Percentiles rank a stretch among this genome's conserved stretches.
Conservation (phyloP, 2,329 filamentous ascomycete genomes). For the Neofusicoccum parvum region DNA sequence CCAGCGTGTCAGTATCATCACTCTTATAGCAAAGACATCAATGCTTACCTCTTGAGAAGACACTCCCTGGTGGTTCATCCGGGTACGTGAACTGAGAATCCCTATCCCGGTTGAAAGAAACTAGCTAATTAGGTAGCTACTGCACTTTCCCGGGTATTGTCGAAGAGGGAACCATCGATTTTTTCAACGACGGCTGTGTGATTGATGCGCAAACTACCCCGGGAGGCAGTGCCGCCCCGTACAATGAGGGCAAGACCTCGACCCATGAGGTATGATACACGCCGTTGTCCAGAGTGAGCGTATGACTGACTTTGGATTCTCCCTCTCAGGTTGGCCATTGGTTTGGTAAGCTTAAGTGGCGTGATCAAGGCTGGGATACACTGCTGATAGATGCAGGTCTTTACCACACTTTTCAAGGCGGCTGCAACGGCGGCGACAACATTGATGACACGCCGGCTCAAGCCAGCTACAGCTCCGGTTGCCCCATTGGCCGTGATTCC, state of each 20-base stretch:
- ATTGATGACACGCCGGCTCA: constrained; percentile 44
- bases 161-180: constrained; percentile 29
- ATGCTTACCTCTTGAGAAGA: not conserved
- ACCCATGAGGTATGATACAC: constrained; percentile 29
- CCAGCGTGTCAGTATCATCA: not conserved
- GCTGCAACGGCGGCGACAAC: constrained; percentile 31
- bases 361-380: too few species aligned
- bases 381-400: constrained; percentile 21
- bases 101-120: not conserved
- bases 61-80: not conserved
- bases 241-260: constrained; percentile 26
- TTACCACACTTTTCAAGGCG: constrained; percentile 36
- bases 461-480: constrained; percentile 53
- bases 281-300: constrained; percentile 10
- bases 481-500: constrained; percentile 48
- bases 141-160: constrained; percentile 40
- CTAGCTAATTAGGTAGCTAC: constrained; percentile 46
- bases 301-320: too few species aligned
- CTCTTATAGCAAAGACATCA: too few species aligned
- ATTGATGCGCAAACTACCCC: constrained; percentile 25
- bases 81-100: not conserved
- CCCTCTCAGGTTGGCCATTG: constrained; percentile 37
- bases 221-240: constrained; percentile 27
- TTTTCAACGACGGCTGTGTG: constrained; percentile 29
- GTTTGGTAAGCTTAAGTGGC: constrained; percentile 24